Conservation (phyloP, 805 yeast genomes). For the Barnettozyma californica region DNA sequence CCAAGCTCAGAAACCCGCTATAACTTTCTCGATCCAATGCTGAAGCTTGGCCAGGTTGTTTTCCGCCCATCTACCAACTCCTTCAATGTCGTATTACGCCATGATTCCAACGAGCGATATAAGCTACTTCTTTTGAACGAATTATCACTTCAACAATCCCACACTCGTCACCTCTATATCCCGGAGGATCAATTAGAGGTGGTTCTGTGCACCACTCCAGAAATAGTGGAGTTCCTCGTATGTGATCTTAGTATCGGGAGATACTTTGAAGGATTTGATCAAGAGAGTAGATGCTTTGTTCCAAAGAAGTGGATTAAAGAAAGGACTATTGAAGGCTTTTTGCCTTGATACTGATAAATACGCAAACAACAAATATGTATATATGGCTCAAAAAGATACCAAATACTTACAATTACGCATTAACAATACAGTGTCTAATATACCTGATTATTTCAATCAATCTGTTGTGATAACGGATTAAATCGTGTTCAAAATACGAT, state of each 20-base stretch:
- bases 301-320: not conserved
- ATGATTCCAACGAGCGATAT: not conserved
- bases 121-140: constrained; percentile 4
- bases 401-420: too few relatives aligned
- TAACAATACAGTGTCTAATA: too few relatives aligned
- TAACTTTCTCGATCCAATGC: constrained; percentile 5
- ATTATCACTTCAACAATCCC: not conserved
- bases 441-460: too few relatives aligned
- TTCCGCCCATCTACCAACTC: constrained; percentile 2
- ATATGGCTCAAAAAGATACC: too few relatives aligned
- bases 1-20: constrained; percentile 3
- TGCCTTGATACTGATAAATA: not conserved
- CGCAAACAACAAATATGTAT: too few relatives aligned
- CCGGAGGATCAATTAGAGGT: constrained; percentile 4
- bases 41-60: constrained; percentile 8
- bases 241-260: constrained; percentile 3
- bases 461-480: too few relatives aligned
- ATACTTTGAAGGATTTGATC: constrained; percentile 3
- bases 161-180: not conserved
- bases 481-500: too few relatives aligned
- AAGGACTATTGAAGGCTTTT: constrained; percentile 2
- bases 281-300: not conserved
- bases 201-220: not conserved
- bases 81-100: constrained; percentile 2
- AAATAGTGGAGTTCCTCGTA: not conserved